These are phyloP conservation scores for Cerioporus squamosus DNA, from an alignment of 1,284 basidiomycete genomes.

Conservation along the genomic window DNA sequence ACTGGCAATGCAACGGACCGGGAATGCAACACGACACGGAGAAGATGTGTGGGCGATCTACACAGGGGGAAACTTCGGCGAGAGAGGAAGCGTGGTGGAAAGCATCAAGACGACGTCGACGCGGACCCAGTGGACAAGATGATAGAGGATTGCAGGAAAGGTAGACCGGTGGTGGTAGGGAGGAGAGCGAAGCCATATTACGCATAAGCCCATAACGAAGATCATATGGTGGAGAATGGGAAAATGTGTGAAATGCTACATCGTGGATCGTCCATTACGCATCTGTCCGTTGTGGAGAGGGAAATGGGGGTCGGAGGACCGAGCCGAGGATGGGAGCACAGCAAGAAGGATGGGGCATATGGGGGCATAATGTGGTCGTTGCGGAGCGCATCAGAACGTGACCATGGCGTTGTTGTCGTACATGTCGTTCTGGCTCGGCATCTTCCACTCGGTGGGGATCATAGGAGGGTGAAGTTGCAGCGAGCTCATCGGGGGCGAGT, in stretches of 20 bases:
- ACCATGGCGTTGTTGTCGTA: slow-evolving; percentile 35
- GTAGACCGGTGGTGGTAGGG: slow-evolving; percentile 1
- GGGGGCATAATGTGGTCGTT: slow-evolving; percentile 10
- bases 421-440: slow-evolving; percentile 28
- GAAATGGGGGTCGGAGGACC: slow-evolving; percentile 5
- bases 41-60: slow-evolving; percentile 21
- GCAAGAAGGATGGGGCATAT: slow-evolving; percentile 2
- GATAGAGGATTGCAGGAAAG: not conserved
- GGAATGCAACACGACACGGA: slow-evolving; percentile 18
- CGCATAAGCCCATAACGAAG: slow-evolving; percentile 21
- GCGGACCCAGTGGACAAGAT: slow-evolving; percentile 1
- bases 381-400: slow-evolving; percentile 25
- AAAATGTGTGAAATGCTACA: slow-evolving; percentile 18
- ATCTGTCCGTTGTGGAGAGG: slow-evolving; percentile 22
- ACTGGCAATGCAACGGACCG: slow-evolving; percentile 21
- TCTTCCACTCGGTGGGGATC: slow-evolving; percentile 41
- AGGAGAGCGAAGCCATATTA: slow-evolving; percentile 21
- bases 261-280: slow-evolving; percentile 26
- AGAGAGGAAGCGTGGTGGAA: slow-evolving; percentile 12
- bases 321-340: slow-evolving; percentile 15
- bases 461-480: slow-evolving; percentile 46
- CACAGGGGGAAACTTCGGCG: slow-evolving; percentile 22
- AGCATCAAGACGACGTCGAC: slow-evolving; percentile 13
- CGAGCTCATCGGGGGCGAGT: slow-evolving; percentile 38
- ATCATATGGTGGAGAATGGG: slow-evolving; percentile 14